A percentile compares a stretch with the other conserved stretches of the same genome.
Conservation (phyloP, 345 rosid species). For the Balakata baccata region DNA sequence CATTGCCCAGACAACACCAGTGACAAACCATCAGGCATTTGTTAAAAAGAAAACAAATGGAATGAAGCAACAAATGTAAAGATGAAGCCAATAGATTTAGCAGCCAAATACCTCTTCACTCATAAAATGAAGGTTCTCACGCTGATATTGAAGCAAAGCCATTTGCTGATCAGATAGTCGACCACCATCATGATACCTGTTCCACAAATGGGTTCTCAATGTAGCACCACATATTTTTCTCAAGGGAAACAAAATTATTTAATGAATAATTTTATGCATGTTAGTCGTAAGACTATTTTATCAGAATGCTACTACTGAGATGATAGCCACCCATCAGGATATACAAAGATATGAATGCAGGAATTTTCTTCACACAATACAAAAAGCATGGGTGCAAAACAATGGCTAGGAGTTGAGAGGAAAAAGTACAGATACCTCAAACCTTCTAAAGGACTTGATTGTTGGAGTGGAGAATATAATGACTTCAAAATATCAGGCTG, state of each 20-base stretch:
- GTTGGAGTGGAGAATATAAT: slow-evolving; percentile 92
- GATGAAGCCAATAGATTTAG: background rate
- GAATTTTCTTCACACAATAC: background rate
- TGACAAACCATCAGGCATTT: slow-evolving; percentile 2
- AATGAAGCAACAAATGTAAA: background rate
- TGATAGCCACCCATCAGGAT: background rate
- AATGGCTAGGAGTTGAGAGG: background rate
- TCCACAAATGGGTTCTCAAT: slow-evolving; percentile 19
- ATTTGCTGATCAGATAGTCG: slow-evolving; percentile 95
- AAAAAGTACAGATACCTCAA: slow-evolving; percentile 49
- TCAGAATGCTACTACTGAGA: background rate
- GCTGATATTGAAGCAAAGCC: slow-evolving; percentile 94
- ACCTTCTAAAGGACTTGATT: slow-evolving; percentile 85
- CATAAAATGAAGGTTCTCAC: slow-evolving; percentile 92
- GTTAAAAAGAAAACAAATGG: background rate
- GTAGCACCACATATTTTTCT: background rate
- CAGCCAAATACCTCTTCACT: slow-evolving; percentile 71
- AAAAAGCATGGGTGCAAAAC: background rate
- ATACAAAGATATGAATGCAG: background rate
- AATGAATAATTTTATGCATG: background rate
- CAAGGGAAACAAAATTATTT: background rate
- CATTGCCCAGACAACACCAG: background rate
- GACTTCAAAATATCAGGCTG: slow-evolving; percentile 93
- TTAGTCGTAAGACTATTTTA: slow-evolving; percentile 10
- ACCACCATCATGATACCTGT: slow-evolving; percentile 81